Conservation (phyloP, 2,329 filamentous ascomycete species). For the Periconia sp. region DNA sequence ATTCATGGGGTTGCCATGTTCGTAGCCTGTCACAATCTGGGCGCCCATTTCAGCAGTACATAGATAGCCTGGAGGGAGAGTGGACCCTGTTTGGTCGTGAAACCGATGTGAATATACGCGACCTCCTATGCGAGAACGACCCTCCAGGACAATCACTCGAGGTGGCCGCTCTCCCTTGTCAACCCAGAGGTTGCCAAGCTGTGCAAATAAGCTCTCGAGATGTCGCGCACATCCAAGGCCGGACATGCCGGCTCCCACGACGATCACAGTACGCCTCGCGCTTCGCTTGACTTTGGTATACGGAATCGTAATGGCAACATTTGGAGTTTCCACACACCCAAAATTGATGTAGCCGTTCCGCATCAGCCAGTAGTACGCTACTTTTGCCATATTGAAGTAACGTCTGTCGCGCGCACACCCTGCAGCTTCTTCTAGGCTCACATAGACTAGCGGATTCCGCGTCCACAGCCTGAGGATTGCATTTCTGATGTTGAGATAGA, state of each 20-base stretch:
- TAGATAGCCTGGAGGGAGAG: slow-evolving; percentile 56
- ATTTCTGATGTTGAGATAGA: slow-evolving; percentile 95
- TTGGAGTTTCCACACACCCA: slow-evolving; percentile 78
- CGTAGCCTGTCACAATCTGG: slow-evolving; percentile 97
- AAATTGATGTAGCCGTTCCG: slow-evolving; percentile 95
- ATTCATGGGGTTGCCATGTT: slow-evolving; percentile 91
- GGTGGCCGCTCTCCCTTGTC: slow-evolving; percentile 69
- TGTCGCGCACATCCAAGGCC: slow-evolving; percentile 91
- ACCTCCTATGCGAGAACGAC: slow-evolving; percentile 82
- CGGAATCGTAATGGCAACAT: slow-evolving; percentile 40
- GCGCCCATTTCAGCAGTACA: slow-evolving; percentile 95
- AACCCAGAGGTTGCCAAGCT: slow-evolving; percentile 71
- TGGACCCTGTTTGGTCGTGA: slow-evolving; percentile 59
- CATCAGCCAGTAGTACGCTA: slow-evolving; percentile 91
- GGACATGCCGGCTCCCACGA: slow-evolving; percentile 93
- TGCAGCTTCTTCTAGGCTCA: slow-evolving; percentile 81
- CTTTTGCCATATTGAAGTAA: slow-evolving; percentile 85
- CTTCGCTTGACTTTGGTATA: slow-evolving; percentile 45
- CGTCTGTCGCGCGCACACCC: slow-evolving; percentile 85
- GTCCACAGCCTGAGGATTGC: slow-evolving; percentile 90
- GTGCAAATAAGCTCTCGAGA: slow-evolving; percentile 79
- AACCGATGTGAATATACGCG: slow-evolving; percentile 85
- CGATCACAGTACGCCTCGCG: slow-evolving; percentile 72
- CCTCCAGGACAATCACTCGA: slow-evolving; percentile 80
- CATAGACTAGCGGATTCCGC: slow-evolving; percentile 77